phyloP scores from a whole-genome alignment of 768 basidiomycete genomes.

The Boletus vermiculosoides region DNA sequence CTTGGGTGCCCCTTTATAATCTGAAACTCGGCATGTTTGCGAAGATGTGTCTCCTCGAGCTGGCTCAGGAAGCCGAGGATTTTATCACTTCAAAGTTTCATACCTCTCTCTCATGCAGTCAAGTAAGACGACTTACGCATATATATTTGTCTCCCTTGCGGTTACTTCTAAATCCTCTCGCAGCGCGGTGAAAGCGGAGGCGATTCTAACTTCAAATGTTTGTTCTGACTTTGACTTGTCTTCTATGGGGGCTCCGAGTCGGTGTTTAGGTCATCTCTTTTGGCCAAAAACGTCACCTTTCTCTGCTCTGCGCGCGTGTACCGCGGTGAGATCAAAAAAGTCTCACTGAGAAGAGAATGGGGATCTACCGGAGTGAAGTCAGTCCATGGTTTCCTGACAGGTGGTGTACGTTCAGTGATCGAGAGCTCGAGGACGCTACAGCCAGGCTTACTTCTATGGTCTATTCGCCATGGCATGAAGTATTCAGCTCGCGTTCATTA shows the following conservation, averaged over 20 bases:
- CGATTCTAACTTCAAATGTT: slow-evolving; percentile 20
- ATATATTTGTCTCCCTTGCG: slow-evolving; percentile 27
- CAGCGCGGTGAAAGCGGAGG: slow-evolving; percentile 17
- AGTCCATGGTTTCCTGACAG: slow-evolving; percentile 10
- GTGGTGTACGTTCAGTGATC: not conserved
- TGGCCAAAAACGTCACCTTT: slow-evolving; percentile 10
- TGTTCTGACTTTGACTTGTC: slow-evolving; percentile 18
- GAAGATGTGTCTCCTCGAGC: slow-evolving; percentile 23
- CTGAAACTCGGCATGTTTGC: slow-evolving; percentile 8
- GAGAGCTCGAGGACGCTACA: not conserved
- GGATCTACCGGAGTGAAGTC: slow-evolving; percentile 15
- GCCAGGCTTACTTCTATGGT: slow-evolving; percentile 14
- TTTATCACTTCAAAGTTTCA: slow-evolving; percentile 17
- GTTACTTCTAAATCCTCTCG: slow-evolving; percentile 11
- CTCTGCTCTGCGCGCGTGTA: slow-evolving; percentile 3
- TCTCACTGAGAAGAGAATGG: not conserved
- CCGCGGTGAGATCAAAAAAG: slow-evolving; percentile 3
- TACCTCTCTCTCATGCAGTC: not conserved
- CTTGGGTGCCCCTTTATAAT: slow-evolving; percentile 6
- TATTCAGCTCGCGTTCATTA: slow-evolving; percentile 4
- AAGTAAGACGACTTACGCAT: slow-evolving; percentile 24
- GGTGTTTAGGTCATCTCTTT: not conserved
- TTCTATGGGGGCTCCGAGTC: not conserved
- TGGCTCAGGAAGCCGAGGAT: slow-evolving; percentile 19
- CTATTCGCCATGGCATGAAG: slow-evolving; percentile 3